phyloP scores from a whole-genome alignment of 2,329 filamentous ascomycete species.

The Cladosporium sp. region DNA sequence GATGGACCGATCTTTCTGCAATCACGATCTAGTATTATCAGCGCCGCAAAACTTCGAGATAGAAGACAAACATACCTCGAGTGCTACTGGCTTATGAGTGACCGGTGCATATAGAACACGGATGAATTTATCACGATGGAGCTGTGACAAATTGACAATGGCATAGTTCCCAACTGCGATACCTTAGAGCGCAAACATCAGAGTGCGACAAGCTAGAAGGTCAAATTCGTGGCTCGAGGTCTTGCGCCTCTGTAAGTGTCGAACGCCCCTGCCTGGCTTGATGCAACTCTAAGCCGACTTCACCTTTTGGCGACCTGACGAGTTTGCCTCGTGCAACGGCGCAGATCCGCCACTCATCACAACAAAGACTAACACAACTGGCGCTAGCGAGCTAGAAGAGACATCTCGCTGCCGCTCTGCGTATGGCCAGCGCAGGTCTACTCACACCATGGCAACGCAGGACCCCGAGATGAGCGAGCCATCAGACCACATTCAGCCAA shows the following conservation, averaged over 20 bases:
- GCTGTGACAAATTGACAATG: neutral
- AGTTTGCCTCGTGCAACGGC: neutral
- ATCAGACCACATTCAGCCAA: neutral
- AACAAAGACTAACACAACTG: neutral
- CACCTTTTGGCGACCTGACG: neutral
- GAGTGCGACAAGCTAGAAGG: neutral
- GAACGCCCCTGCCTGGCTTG: neutral
- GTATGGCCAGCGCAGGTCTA: neutral
- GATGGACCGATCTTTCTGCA: neutral
- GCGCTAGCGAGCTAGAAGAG: neutral
- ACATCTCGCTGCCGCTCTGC: neutral
- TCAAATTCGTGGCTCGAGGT: neutral
- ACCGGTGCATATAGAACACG: neutral
- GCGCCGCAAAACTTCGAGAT: neutral
- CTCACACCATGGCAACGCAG: neutral
- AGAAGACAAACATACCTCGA: neutral
- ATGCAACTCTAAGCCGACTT: conserved; percentile 12
- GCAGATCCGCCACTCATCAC: neutral
- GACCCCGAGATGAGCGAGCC: neutral
- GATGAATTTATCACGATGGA: neutral
- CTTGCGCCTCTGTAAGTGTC: neutral
- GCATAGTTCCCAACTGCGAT: neutral
- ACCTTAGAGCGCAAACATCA: neutral
- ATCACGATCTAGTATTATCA: neutral
- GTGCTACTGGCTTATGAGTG: neutral